Percentiles rank a stretch among this genome's conserved stretches.
Evolutionary conservation across 371 early-diverging fungal genomes (phyloP).

Genomic region (Syncephalastrum sp.): DNA sequence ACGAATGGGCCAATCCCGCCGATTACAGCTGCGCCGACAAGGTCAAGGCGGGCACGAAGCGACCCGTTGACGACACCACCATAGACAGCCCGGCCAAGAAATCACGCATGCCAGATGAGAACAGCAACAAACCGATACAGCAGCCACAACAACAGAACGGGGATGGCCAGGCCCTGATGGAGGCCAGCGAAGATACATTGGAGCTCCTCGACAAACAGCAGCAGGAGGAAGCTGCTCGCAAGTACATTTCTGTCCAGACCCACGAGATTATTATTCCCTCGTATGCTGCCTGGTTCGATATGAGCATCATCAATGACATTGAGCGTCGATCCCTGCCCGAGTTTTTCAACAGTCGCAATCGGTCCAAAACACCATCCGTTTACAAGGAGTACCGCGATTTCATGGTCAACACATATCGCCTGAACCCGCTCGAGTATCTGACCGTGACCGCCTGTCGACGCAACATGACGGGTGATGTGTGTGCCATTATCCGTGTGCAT

Average conservation of each 20-base stretch:
- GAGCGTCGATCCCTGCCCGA: slow-evolving; percentile 93
- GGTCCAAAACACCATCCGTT: slow-evolving; percentile 86
- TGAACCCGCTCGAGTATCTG: slow-evolving; percentile 92
- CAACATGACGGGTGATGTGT: slow-evolving; percentile 95
- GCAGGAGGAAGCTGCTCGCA: slow-evolving; percentile 63
- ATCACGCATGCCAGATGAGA: slow-evolving; percentile 12
- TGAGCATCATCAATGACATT: slow-evolving; percentile 79
- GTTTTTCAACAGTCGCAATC: slow-evolving; percentile 91
- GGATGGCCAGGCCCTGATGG: too few species aligned
- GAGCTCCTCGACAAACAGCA: slow-evolving; percentile 24
- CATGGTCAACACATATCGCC: slow-evolving; percentile 95
- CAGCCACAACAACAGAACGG: slow-evolving; percentile 17
- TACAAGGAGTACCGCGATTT: slow-evolving; percentile 97
- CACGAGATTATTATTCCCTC: slow-evolving; percentile 84
- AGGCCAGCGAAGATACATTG: slow-evolving; percentile 21
- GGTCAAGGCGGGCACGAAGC: slow-evolving; percentile 10
- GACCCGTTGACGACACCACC: slow-evolving; percentile 22
- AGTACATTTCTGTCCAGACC: slow-evolving; percentile 72
- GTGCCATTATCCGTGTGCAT: slow-evolving; percentile 95
- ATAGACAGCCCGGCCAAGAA: slow-evolving; percentile 13
- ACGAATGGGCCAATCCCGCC: slow-evolving; percentile 76
- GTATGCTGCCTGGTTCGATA: slow-evolving; percentile 95
- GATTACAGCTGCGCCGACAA: slow-evolving; percentile 45
- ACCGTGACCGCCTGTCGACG: slow-evolving; percentile 96
- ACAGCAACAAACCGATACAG: slow-evolving; percentile 10